These are phyloP conservation scores for Phyllostachys edulis DNA, from an alignment of 176 grass and related monocot species.

Conservation along the genomic window DNA sequence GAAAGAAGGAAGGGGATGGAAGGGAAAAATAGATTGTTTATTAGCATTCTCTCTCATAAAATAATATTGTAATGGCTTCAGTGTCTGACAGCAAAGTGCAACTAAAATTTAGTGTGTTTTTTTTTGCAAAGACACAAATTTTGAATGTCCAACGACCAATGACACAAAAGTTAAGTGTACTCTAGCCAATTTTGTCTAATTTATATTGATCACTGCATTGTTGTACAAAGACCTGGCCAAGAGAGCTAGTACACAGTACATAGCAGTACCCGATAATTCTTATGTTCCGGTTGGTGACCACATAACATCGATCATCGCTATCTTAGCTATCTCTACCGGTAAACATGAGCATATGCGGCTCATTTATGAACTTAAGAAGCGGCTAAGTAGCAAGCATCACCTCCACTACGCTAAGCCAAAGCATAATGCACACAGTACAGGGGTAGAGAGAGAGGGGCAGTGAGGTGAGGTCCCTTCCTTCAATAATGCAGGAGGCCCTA, in stretches of 20 bases:
- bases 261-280: not conserved
- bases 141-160: no score
- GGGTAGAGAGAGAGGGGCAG: not conserved
- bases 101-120: no score
- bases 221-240: not conserved
- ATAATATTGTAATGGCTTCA: no score
- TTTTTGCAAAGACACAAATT: no score
- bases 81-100: no score
- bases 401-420: not conserved
- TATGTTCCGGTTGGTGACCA: conserved; percentile 17
- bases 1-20: no score
- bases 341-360: conserved; percentile 13
- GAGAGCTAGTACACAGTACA: not conserved
- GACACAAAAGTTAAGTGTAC: no score
- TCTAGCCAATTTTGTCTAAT: no score
- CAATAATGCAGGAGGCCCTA: conserved; percentile 26
- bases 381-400: not conserved
- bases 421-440: not conserved
- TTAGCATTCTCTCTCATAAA: no score
- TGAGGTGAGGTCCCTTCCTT: conserved; percentile 8
- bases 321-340: not conserved
- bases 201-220: not conserved
- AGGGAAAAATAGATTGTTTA: no score
- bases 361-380: not conserved
- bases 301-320: not conserved